Evolutionary conservation across 2,329 filamentous ascomycete genomes (phyloP), one percentile per base, ranked within the genome.

Genomic region (Fusarium citri): DNA sequence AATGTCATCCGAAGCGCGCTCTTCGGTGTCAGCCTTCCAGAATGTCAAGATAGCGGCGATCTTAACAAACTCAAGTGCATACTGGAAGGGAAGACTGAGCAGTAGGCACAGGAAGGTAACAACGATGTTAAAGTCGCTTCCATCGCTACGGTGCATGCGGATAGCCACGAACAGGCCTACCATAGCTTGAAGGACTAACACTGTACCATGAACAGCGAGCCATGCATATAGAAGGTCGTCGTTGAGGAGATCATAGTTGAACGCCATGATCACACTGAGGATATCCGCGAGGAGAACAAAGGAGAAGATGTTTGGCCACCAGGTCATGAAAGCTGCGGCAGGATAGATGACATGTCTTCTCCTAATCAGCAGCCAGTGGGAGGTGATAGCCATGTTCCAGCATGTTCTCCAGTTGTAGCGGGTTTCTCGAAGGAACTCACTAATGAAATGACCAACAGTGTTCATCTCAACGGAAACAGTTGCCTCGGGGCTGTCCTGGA

Each of bases 31-130:
- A 0, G 43, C 42, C 30, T 42, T 40, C 55, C 45, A 60, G 28
- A 55, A 51, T 3, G 60, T 65, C 11, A 68, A 20, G 8, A 72
- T 43, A 18, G 59, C 57, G 26, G 55, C 58, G 11, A 72, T 23
- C 30, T 62, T 68, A 6, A 74, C 16, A 4, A 71, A 6, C 8
- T 53, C 46, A 10, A 58, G 58, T 5, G 31, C 7, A 23, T 68
- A 71, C 10, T 48, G 51, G 8, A 28, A 49, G 14, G 37, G 48
- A n/a, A 47, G 28, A 11, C 41, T 40, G 6, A 55, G 16, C 12
- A 67, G 2, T 4, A 50, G 9, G 16, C 54, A 61, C 12, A 55
- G 5, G 12, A 59, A 8, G 8, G 57, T 48, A 2, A 15, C 34
- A n/a, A 23, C 6, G 9, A 28, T 40, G 14, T 30, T 41, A 5